A percentile compares a stretch with the other conserved stretches of the same genome.
These are phyloP conservation scores for Aureobasidium uvarum DNA, from an alignment of 2,329 filamentous ascomycete species.

Conservation along the genomic window DNA sequence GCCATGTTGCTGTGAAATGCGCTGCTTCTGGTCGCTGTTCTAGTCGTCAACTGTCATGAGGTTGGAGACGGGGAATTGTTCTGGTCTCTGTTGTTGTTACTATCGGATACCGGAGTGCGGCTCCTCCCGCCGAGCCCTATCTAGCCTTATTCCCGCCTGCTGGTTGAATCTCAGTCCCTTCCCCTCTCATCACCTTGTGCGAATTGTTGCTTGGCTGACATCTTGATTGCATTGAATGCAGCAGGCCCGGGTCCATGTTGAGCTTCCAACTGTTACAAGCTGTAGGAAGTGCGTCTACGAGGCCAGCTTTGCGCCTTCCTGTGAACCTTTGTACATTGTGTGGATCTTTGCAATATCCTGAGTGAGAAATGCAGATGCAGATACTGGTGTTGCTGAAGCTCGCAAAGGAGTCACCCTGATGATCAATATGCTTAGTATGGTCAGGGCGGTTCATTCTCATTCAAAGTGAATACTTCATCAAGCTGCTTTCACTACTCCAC, in stretches of 20 bases:
- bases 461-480: background rate
- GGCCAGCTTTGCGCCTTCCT: background rate
- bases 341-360: background rate
- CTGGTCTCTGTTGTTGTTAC: constrained; percentile 8
- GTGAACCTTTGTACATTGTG: background rate
- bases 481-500: background rate
- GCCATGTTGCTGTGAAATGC: constrained; percentile 39
- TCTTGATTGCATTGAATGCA: background rate
- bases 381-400: background rate
- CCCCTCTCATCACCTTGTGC: background rate
- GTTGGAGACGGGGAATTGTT: background rate
- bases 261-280: background rate
- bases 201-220: background rate
- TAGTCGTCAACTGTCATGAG: background rate
- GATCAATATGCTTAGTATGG: background rate
- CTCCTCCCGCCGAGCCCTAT: background rate
- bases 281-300: background rate
- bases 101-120: background rate
- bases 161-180: background rate
- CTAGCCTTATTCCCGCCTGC: too few relatives aligned
- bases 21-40: background rate
- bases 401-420: background rate
- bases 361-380: background rate
- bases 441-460: background rate
- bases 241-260: background rate